These are phyloP conservation scores for Erucastrum elatum DNA, from an alignment of 345 rosid species.

Conservation along the genomic window DNA sequence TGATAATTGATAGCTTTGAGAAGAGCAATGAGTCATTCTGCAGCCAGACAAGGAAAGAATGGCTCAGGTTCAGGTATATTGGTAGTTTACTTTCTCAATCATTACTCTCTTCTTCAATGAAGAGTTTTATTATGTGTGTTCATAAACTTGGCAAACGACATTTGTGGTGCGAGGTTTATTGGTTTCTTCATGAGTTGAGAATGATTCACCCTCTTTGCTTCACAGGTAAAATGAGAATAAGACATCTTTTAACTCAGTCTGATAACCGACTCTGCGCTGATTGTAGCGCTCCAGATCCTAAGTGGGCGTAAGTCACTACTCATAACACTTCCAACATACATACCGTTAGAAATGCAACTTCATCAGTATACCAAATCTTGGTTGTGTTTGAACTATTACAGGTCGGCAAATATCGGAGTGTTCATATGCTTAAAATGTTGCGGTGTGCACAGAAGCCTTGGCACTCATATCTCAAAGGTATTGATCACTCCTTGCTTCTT, in stretches of 20 bases:
- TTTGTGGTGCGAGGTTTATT: not conserved
- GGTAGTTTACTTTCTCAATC: not conserved
- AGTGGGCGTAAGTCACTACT: conserved; percentile 86
- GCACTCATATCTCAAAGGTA: conserved; percentile 95
- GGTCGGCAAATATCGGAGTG: conserved; percentile 97
- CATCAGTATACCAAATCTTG: not conserved
- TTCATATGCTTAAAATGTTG: conserved; percentile 96
- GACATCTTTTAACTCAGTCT: conserved; percentile 61
- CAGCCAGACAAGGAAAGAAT: conserved; percentile 48
- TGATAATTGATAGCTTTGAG: conserved; percentile 31
- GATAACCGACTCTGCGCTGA: conserved; percentile 95
- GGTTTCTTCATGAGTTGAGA: not conserved
- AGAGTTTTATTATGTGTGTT: not conserved
- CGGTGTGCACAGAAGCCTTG: conserved; percentile 96
- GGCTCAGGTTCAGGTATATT: conserved; percentile 69
- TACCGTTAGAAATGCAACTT: not conserved
- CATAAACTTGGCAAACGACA: not conserved
- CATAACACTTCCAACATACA: not conserved
- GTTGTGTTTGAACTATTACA: conserved; percentile 37
- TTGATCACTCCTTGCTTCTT: conserved; percentile 36
- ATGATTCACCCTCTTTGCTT: not conserved
- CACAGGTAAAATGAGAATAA: conserved; percentile 77
- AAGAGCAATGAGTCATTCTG: conserved; percentile 61
- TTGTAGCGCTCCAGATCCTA: conserved; percentile 95
- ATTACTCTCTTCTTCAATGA: not conserved